Percentiles rank a stretch among this genome's conserved stretches.
Conservation (phyloP, 768 basidiomycete species). For the Calocybe gangraenosa region DNA sequence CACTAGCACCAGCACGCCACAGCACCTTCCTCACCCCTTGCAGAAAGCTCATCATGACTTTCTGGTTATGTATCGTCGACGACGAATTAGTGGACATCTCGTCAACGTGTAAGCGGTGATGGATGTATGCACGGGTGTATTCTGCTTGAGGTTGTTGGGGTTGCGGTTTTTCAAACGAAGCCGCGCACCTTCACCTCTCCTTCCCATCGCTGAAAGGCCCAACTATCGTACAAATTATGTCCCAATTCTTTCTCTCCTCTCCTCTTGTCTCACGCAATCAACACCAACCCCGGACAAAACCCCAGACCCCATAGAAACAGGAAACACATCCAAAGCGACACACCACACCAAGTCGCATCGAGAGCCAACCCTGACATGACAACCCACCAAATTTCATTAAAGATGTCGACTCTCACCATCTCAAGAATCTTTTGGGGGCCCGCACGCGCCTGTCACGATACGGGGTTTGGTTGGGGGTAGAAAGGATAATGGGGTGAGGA, state of each 20-base stretch:
- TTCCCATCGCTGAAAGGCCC: slow-evolving; percentile 28
- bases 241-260: slow-evolving; percentile 29
- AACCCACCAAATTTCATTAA: no score
- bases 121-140: no score
- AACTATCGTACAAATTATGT: slow-evolving; percentile 68
- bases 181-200: slow-evolving; percentile 48
- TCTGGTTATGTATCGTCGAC: slow-evolving; percentile 71
- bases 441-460: slow-evolving; percentile 46
- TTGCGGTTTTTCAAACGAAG: not conserved
- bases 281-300: no score
- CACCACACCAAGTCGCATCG: slow-evolving; percentile 62
- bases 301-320: slow-evolving; percentile 23
- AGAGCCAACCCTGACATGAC: slow-evolving; percentile 71
- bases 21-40: slow-evolving; percentile 45
- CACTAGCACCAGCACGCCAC: slow-evolving; percentile 2
- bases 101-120: not conserved
- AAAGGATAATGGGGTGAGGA: slow-evolving; percentile 58
- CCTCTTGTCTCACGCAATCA: not conserved
- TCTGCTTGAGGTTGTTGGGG: not conserved
- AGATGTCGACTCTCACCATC: slow-evolving; percentile 65
- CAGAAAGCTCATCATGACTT: slow-evolving; percentile 64
- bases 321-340: slow-evolving; percentile 73
- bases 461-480: slow-evolving; percentile 60
- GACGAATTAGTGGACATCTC: slow-evolving; percentile 86
- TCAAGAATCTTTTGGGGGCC: slow-evolving; percentile 76